A percentile compares a stretch with the other conserved stretches of the same genome.
Conservation (phyloP, 345 rosid species). For the Toxicodendron radicans region DNA sequence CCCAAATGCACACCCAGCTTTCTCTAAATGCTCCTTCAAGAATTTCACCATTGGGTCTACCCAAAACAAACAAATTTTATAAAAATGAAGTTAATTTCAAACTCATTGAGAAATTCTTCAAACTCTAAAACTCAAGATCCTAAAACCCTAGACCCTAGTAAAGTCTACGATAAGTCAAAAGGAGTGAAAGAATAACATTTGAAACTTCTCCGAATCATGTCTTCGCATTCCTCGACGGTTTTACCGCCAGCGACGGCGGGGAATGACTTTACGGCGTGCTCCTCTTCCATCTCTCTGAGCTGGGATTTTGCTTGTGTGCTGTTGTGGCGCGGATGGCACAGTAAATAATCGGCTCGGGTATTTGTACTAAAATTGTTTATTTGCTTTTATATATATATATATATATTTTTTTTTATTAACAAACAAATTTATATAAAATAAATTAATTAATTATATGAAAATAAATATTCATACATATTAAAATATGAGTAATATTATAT, state of each 20-base stretch:
- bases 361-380: not conserved
- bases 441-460: too few relatives aligned
- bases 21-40: conserved; percentile 81
- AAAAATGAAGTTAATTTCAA: conserved; percentile 6
- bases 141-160: conserved; percentile 29
- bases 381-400: too few relatives aligned
- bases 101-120: not conserved
- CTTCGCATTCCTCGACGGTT: conserved; percentile 39
- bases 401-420: too few relatives aligned
- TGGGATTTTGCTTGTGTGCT: not conserved
- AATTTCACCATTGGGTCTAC: conserved; percentile 82
- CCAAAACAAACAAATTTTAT: not conserved
- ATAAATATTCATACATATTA: too few relatives aligned
- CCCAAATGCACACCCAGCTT: conserved; percentile 72
- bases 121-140: conserved; percentile 3
- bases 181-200: conserved; percentile 36
- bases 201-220: conserved; percentile 54
- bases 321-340: not conserved
- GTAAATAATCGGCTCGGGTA: not conserved
- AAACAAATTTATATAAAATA: too few relatives aligned
- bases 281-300: conserved; percentile 33
- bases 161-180: not conserved
- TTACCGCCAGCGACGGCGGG: conserved; percentile 18
- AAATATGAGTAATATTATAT: too few relatives aligned
- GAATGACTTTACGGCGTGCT: conserved; percentile 13